Base-by-base conservation (phyloP, 2,329 filamentous ascomycete species). In the Epichloe coenophiala region DNA sequence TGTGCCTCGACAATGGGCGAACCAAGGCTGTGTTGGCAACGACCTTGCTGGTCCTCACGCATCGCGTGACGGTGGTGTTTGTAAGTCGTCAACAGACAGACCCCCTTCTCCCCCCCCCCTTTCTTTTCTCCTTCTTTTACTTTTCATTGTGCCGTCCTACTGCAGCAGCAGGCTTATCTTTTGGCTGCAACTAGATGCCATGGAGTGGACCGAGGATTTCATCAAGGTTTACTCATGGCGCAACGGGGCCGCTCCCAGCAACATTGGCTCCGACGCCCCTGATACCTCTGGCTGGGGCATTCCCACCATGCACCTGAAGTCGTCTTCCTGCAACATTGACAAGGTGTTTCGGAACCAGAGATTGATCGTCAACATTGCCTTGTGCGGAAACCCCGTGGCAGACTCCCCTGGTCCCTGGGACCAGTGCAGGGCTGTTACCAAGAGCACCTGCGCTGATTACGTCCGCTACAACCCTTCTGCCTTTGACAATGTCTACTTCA, bases 331-430 rank as follows among this genome's bases (percentile, higher is more conserved):
- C 66, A 70, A 88, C 55, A 79, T 88, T 56, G 68, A 78, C 54
- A 63, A 63, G 2, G 73, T 77, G 58, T 85, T 93, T 65, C 69
- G 68, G 54, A 70, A 81, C 60, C 77, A 90, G 71, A 77, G 81
- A 58, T 77, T 95, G 53, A 79, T 88, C 50, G 76, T 89, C 58
- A 80, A 88, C 69, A 86, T 86, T 43, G 64, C 81, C 33, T 84
- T 90, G 63, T 91, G 86, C 63, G 86, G 86, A 17, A 77, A 81
- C 58, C 85, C 83, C 1, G 81, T 63, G 47, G 57, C 59, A 40
- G 39, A 52, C 27, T 31, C 4, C 4, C 50, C 54, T 13, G 53
- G 60, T 40, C 68, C 63, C 61, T 53, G 54, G 44, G 47, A 58
- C 38, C 41, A 51, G 13, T 69, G 68, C 52, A 13, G 43, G 27